Conservation (phyloP, 2,329 filamentous ascomycete species). For the Paraconiothyrium brasiliense region DNA sequence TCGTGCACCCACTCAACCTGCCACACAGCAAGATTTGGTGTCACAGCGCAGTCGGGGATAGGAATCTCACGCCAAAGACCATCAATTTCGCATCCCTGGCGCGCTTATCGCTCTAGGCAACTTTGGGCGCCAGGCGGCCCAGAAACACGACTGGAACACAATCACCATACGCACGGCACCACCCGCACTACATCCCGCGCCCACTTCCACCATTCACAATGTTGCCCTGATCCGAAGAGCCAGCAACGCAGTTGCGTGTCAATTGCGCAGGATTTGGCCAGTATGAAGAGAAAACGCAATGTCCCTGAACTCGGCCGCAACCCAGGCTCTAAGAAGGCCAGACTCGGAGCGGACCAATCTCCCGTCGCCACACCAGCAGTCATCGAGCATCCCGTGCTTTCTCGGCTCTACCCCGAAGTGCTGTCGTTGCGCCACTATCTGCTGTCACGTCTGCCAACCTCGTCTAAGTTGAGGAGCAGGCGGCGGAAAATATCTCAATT, state of each 20-base stretch:
- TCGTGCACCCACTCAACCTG: constrained; percentile 8
- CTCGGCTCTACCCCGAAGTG: constrained; percentile 72
- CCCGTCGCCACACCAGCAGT: constrained; percentile 38
- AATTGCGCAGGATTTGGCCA: constrained; percentile 19
- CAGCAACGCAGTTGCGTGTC: constrained; percentile 20
- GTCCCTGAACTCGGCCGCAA: constrained; percentile 25
- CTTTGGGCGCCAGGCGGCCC: constrained; percentile 15
- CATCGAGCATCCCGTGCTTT: constrained; percentile 70
- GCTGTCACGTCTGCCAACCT: constrained; percentile 69
- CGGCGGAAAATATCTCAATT: constrained; percentile 57
- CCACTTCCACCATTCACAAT: constrained; percentile 2
- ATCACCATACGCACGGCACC: constrained; percentile 25
- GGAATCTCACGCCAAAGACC: constrained; percentile 21
- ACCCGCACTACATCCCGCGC: constrained; percentile 4
- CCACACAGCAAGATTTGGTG: constrained; percentile 22
- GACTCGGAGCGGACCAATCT: constrained; percentile 41
- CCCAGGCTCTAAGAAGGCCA: constrained; percentile 36
- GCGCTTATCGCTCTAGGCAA: constrained; percentile 20
- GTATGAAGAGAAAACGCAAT: constrained; percentile 46
- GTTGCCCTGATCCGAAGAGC: neutral
- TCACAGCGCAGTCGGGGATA: constrained; percentile 25
- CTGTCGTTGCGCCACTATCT: constrained; percentile 76
- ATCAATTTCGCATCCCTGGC: constrained; percentile 28
- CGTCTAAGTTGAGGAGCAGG: constrained; percentile 63
- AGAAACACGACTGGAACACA: constrained; percentile 19